Evolutionary conservation across 208 protist species (phyloP), one percentile per base, ranked within the genome.

Genomic region (Trypanosoma platydactyli): DNA sequence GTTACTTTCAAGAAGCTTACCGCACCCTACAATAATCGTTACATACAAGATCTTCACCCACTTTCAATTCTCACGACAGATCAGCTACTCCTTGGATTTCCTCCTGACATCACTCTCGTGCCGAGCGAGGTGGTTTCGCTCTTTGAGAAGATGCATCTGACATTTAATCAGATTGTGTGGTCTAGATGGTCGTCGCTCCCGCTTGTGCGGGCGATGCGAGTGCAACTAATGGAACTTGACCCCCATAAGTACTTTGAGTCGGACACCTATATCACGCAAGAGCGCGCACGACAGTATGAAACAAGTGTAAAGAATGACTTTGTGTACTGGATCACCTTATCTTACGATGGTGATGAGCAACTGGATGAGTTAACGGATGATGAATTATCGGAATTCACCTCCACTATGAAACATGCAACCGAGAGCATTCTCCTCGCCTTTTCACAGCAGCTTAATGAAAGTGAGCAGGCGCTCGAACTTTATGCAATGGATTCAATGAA

Each of bases 121-220:
- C 93, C 93, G 1, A 89, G 83, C 53, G 89, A 97, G 68, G 78
- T 86, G 24, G 79, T 97, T n/a, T 80, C 91, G 73, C 84, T 97
- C 25, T 83, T 90, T 69, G 67, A 83, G 35, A 70, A 70, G 27
- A 95, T 97, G 90, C 46, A 41, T 35, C 11, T n/a, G 20, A 54
- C 68, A 61, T 94, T 90, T 62, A 63, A 64, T 55, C 64, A 78
- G 54, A 58, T 64, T 18, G 46, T 91, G 20, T 68, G 55, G 66
- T 25, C 77, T 20, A 76, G 54, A 57, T 90, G 78, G 78, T 80
- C 79, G 42, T 48, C 51, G 20, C 44, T 92, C 48, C 62, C 59
- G 33, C 46, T 83, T 1, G 78, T 92, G 25, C 71, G 76, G 64
- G 64, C 55, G 25, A 63, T 93, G 68, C 33, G 65, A 35, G 57